Base-by-base conservation (phyloP, 768 basidiomycete species). In the Tephrocybe sp. region DNA sequence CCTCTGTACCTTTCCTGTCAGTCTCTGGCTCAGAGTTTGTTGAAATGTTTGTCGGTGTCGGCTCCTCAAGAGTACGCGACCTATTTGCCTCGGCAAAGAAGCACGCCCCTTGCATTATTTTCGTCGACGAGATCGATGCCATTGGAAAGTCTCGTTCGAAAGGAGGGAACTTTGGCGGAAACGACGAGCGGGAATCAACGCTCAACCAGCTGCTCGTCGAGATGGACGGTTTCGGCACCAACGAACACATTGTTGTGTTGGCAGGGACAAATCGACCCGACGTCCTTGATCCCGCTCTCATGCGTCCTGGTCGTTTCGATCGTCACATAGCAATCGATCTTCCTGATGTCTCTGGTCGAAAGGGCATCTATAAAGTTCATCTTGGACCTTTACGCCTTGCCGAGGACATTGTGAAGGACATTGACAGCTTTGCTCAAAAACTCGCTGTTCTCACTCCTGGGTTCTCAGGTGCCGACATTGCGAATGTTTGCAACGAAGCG, bases 31-130 rank as follows among this genome's bases (percentile, higher is more conserved):
- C 96, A 38, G 97, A 99, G 66, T 98, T 99, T 65, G 94, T 99
- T 54, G 97, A 99, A 72, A 98, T 98, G 95, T 99, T 98, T 65
- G 97, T 99, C 60, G 97, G 97, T 69, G 97, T 98, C 45, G 97
- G 97, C 51, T 94, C 97, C 2, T 95, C 93, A 3, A 84, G 97
- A 56, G 97, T 99, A 10, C 86, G 97, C 42, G 97, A 99, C 70
- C 84, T 99, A 38, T 99, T 99, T 68, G 89, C 94, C 31, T 94
- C 89, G 4, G 97, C 97, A 41, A 94, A 91, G 80, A 98, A 98
- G 77, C 83, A 97, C 65, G 94, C 97, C 0, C 97, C 97, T 0
- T 95, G 92, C 65, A 99, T 99, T 76, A 91, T 99, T 66, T 99
- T 99, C 71, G 83, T 99, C 56, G 97, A 99, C 68, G 97, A 99